Conservation (phyloP, 2,329 filamentous ascomycete genomes). For the Fusarium tuaranense region DNA sequence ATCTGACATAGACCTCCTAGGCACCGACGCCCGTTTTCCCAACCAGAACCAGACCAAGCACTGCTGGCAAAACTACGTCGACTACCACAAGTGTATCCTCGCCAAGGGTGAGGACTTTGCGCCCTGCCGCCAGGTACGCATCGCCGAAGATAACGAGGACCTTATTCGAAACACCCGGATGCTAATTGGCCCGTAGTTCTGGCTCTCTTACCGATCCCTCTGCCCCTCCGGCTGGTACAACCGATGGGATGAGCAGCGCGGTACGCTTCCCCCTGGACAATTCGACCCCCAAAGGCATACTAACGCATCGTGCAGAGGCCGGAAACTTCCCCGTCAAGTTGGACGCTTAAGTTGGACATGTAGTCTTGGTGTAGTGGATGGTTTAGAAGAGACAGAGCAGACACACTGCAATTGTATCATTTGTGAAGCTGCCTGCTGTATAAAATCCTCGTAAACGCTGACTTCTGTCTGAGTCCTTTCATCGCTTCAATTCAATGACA, state of each 20-base stretch:
- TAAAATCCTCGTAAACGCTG: constrained; percentile 40
- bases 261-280: constrained; percentile 63
- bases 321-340: constrained; percentile 77
- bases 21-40: constrained; percentile 99
- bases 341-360: constrained; percentile 62
- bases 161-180: not conserved
- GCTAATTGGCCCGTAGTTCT: constrained; percentile 74
- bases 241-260: constrained; percentile 98
- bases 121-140: constrained; percentile 89
- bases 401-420: constrained; percentile 53
- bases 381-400: constrained; percentile 49
- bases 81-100: constrained; percentile 99
- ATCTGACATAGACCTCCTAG: constrained; percentile 59
- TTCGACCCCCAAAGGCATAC: constrained; percentile 35
- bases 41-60: constrained; percentile 99
- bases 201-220: constrained; percentile 94
- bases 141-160: not conserved
- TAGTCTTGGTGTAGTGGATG: constrained; percentile 39
- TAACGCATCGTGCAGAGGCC: constrained; percentile 62
- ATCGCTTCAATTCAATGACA: not conserved
- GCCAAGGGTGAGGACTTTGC: constrained; percentile 99
- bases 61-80: constrained; percentile 99
- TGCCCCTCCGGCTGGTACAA: constrained; percentile 95
- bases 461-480: constrained; percentile 30
- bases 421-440: constrained; percentile 47